Percentiles rank a stretch among this genome's conserved stretches.
Conservation (phyloP, 2,329 filamentous ascomycete species). For the Phyllosticta capitalensis region DNA sequence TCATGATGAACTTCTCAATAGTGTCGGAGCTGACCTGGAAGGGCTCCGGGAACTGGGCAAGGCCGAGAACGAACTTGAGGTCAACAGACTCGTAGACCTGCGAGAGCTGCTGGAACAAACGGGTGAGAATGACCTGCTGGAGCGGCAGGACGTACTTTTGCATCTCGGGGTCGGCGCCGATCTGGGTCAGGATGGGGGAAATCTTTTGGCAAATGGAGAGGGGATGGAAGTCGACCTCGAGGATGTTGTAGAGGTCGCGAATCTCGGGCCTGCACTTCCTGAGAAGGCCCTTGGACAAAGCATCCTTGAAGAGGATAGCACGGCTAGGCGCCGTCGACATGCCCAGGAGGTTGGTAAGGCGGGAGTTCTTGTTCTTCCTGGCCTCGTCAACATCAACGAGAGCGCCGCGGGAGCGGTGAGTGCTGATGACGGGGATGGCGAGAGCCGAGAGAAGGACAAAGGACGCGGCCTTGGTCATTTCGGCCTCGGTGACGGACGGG, state of each 20-base stretch:
- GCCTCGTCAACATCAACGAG: constrained; percentile 95
- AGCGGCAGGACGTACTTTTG: constrained; percentile 91
- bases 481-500: constrained; percentile 76
- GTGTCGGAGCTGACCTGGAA: constrained; percentile 85
- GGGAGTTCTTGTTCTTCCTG: constrained; percentile 97
- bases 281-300: constrained; percentile 85
- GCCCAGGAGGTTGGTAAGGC: constrained; percentile 88
- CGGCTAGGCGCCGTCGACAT: constrained; percentile 87
- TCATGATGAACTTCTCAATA: constrained; percentile 99
- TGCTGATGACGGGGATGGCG: constrained; percentile 99
- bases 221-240: constrained; percentile 98
- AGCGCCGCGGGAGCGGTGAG: constrained; percentile 86
- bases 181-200: constrained; percentile 87
- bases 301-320: constrained; percentile 87
- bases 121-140: constrained; percentile 96
- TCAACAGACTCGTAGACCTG: constrained; percentile 99
- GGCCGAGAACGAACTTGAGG: constrained; percentile 81
- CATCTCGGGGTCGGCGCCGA: constrained; percentile 91
- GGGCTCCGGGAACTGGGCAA: constrained; percentile 91
- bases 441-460: constrained; percentile 92
- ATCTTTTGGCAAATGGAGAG: constrained; percentile 99
- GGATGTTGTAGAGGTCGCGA: constrained; percentile 92
- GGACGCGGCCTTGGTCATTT: constrained; percentile 88
- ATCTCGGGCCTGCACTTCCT: constrained; percentile 92
- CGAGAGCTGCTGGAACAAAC: constrained; percentile 96